Percentiles rank a stretch among this genome's conserved stretches.
These are phyloP conservation scores for Funneliformis mosseae DNA, from an alignment of 192 early-diverging fungal genomes.

Conservation along the genomic window DNA sequence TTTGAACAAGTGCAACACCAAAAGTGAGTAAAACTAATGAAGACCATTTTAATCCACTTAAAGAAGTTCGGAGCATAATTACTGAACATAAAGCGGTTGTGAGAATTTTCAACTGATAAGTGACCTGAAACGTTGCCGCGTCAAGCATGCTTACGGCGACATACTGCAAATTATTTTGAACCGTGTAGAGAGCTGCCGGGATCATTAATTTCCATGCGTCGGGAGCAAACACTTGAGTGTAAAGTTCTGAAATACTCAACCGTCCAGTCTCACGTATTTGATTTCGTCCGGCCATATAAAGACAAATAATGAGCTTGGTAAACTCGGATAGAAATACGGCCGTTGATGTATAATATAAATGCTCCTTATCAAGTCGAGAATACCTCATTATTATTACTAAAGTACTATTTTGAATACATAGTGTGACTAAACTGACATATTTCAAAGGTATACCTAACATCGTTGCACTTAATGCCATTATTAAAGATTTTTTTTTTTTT, in stretches of 20 bases:
- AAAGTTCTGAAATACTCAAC: constrained; percentile 38
- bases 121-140: constrained; percentile 95
- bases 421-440: constrained; percentile 80
- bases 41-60: constrained; percentile 80
- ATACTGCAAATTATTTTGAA: constrained; percentile 98
- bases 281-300: constrained; percentile 40
- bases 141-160: constrained; percentile 84
- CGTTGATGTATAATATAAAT: constrained; percentile 77
- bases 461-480: constrained; percentile 39
- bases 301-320: constrained; percentile 71
- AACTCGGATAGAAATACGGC: constrained; percentile 90
- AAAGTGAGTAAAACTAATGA: constrained; percentile 80
- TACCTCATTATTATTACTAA: constrained; percentile 90
- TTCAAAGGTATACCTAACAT: constrained; percentile 72
- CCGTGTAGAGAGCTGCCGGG: constrained; percentile 87
- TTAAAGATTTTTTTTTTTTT: not conserved
- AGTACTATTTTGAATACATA: constrained; percentile 88
- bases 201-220: constrained; percentile 85
- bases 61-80: constrained; percentile 67
- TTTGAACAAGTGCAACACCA: constrained; percentile 83
- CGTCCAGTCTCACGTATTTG: constrained; percentile 37
- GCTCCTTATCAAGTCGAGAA: constrained; percentile 55
- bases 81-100: constrained; percentile 95
- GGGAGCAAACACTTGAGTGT: constrained; percentile 57
- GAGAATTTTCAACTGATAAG: constrained; percentile 97